Percentiles rank a stretch among this genome's conserved stretches.
Conservation (phyloP, 495 filamentous ascomycete species). For the Xylaria nigripes region DNA sequence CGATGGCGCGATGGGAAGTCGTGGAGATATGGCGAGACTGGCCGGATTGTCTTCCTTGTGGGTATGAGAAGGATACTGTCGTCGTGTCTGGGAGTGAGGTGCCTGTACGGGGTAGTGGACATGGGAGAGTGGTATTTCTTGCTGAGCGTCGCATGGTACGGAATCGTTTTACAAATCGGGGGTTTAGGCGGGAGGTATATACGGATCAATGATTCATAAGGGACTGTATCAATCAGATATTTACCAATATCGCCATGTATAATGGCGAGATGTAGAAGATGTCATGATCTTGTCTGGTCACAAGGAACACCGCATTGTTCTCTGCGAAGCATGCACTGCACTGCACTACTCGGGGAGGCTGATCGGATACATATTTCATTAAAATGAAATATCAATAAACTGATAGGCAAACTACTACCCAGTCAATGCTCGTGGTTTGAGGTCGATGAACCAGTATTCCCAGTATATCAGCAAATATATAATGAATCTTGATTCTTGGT, state of each 20-base stretch:
- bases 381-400: no score
- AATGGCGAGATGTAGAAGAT: neutral
- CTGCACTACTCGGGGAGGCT: no score
- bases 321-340: no score
- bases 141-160: neutral
- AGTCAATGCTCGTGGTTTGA: neutral
- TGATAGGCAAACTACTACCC: no score
- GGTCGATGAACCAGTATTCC: neutral
- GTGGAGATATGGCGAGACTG: conserved; percentile 51
- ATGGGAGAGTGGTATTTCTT: conserved; percentile 29
- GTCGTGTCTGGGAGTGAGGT: conserved; percentile 14
- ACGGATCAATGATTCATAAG: neutral
- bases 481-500: neutral
- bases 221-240: no score
- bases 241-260: neutral
- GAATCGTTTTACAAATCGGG: neutral
- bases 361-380: no score
- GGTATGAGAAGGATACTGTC: conserved; percentile 10
- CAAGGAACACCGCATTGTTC: neutral
- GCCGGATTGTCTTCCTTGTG: conserved; percentile 20
- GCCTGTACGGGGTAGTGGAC: conserved; percentile 25
- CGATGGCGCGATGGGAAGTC: conserved; percentile 20
- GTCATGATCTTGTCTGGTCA: neutral
- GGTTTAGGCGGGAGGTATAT: conserved; percentile 2
- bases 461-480: neutral